Conservation (phyloP, 768 basidiomycete genomes). For the Suillus cothurnatus region DNA sequence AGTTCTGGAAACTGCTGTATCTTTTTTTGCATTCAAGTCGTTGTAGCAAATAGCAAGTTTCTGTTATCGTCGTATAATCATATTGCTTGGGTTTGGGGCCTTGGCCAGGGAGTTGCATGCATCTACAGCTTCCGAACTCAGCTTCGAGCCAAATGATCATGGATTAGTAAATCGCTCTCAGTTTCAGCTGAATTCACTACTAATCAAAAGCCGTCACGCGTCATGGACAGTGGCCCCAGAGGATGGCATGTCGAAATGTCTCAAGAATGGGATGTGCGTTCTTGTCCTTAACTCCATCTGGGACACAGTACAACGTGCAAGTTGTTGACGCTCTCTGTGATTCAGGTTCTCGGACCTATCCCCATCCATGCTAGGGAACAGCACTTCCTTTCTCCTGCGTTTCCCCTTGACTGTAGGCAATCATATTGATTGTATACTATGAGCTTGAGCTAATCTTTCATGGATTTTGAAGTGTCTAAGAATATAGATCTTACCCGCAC, state of each 20-base stretch:
- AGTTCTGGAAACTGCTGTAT: background rate
- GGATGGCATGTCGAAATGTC: conserved; percentile 29
- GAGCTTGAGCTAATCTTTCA: background rate
- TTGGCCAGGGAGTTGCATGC: no score
- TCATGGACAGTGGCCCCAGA: background rate
- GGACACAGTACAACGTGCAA: background rate
- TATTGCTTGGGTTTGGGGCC: no score
- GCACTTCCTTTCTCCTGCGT: conserved; percentile 77
- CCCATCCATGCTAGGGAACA: conserved; percentile 85
- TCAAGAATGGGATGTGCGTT: conserved; percentile 31
- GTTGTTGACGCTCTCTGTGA: background rate
- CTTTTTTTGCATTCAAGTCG: background rate
- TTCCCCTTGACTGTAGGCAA: conserved; percentile 62
- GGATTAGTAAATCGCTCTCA: no score
- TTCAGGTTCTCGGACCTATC: conserved; percentile 79
- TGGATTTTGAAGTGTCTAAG: conserved; percentile 43
- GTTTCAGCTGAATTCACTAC: no score
- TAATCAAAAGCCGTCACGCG: no score
- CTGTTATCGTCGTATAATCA: background rate
- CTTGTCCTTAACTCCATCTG: background rate
- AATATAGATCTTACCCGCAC: conserved; percentile 48
- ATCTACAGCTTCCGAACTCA: background rate
- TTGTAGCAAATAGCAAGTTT: background rate
- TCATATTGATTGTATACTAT: conserved; percentile 1
- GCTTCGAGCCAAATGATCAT: background rate